phyloP scores from a whole-genome alignment of 2,329 filamentous ascomycete genomes.

The Cryphonectria parasitica region DNA sequence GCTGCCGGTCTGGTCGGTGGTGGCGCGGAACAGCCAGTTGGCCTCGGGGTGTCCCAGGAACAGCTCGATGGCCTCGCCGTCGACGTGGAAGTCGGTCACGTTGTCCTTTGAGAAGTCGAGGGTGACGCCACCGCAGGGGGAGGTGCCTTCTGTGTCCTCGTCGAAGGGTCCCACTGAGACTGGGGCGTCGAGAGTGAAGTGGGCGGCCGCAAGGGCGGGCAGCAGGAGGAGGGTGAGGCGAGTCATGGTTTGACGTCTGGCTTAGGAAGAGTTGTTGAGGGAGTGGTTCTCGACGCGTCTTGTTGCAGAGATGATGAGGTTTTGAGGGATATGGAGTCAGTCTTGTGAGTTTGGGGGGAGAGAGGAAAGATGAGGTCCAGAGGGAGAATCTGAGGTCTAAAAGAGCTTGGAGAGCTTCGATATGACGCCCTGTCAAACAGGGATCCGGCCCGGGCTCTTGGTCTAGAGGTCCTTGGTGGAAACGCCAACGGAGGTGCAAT shows the following conservation, averaged over 20 bases:
- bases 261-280: no score
- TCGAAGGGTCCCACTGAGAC: slow-evolving; percentile 51
- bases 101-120: slow-evolving; percentile 46
- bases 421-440: slow-evolving; percentile 11
- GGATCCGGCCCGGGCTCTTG: background rate
- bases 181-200: slow-evolving; percentile 58
- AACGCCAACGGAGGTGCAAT: slow-evolving; percentile 7
- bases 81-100: slow-evolving; percentile 58
- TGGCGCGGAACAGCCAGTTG: slow-evolving; percentile 63
- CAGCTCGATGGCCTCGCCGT: slow-evolving; percentile 56
- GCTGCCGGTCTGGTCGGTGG: slow-evolving; percentile 50
- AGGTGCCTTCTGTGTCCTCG: slow-evolving; percentile 48
- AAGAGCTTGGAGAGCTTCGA: slow-evolving; percentile 14
- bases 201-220: slow-evolving; percentile 49
- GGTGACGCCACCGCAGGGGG: slow-evolving; percentile 60
- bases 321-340: background rate
- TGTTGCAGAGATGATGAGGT: background rate
- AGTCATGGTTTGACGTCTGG: slow-evolving; percentile 37
- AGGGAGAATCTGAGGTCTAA: background rate
- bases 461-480: background rate
- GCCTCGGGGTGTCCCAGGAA: slow-evolving; percentile 54
- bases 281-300: background rate
- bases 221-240: slow-evolving; percentile 46
- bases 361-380: background rate
- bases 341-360: background rate